Percentiles rank a stretch among this genome's conserved stretches.
These are phyloP conservation scores for Arthroderma sp. DNA, from an alignment of 2,329 filamentous ascomycete genomes.

Conservation along the genomic window DNA sequence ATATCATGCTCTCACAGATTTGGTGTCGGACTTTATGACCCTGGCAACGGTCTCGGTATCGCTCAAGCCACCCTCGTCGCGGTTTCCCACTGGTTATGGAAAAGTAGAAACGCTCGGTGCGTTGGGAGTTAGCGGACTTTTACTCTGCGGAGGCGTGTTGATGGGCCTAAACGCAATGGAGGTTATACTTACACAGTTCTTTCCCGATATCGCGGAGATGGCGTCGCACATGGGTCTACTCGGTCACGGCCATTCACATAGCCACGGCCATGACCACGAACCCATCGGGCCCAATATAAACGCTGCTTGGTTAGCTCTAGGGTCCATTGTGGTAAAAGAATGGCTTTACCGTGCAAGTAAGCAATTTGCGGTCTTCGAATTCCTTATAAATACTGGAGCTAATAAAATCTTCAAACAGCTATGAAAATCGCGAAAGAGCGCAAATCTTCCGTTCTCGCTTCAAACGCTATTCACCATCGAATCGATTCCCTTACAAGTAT, in stretches of 20 bases:
- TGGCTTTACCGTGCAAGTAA: constrained; percentile 94
- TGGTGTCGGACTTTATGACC: constrained; percentile 89
- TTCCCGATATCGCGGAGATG: constrained; percentile 49
- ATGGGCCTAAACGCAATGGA: constrained; percentile 72
- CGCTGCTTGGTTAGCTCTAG: constrained; percentile 84
- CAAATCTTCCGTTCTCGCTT: constrained; percentile 89
- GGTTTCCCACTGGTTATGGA: constrained; percentile 83
- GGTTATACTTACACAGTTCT: constrained; percentile 58
- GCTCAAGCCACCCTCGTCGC: constrained; percentile 65
- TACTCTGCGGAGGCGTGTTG: constrained; percentile 77
- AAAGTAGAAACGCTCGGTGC: constrained; percentile 96
- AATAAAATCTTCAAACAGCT: constrained; percentile 37
- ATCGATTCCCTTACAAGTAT: constrained; percentile 92
- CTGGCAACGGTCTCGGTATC: constrained; percentile 91
- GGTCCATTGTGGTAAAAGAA: constrained; percentile 85
- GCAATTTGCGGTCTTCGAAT: constrained; percentile 24
- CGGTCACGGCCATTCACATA: constrained; percentile 46
- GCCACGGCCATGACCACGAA: constrained; percentile 43
- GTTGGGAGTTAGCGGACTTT: constrained; percentile 79
- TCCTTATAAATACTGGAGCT: constrained; percentile 1
- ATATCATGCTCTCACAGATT: constrained; percentile 87
- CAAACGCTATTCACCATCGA: constrained; percentile 91
- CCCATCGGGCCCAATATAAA: constrained; percentile 69
- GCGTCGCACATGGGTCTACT: constrained; percentile 24
- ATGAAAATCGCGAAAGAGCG: constrained; percentile 92